Base-by-base conservation (phyloP, 257 asterid genomes). In the Nicotiana obtusifolia region DNA sequence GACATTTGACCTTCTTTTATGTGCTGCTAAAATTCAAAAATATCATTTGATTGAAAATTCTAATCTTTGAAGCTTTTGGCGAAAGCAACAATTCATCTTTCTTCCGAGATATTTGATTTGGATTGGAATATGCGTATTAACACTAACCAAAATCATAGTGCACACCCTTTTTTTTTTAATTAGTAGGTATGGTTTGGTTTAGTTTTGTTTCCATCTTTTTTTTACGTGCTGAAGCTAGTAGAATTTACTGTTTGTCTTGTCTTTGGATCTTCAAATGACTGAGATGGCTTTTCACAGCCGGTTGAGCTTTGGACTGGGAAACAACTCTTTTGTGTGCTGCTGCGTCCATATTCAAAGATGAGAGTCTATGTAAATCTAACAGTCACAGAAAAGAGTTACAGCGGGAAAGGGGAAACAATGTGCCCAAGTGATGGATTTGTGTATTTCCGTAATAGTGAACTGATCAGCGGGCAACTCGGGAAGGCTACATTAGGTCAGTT, bases 271-370 rank as follows among this genome's bases (percentile, higher is more conserved):
- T 49, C 76, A 76, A 82, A 66, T 81, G 33, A 62, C 31, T 57
- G 47, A 47, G 30, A 61, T 31, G n/a, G 61, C 76, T 76, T 84
- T 81, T 83, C 80, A 89, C 90, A 95, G 98, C 99, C 98, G 41
- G 83, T 90, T 81, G 99, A 95, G 88, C 97, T 95, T 77, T 95
- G 99, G 99, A 94, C 97, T 24, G 98, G 99, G 84, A 95, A 95
- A 87, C 99, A 95, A 82, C 83, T 95, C 83, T 91, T 95, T 81
- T 86, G 88, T 84, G 85, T 94, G 83, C 90, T 95, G 54, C 59
- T 95, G 90, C 95, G 97, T 44, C 95, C 98, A 66, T 85, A 88
- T 91, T 92, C 93, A 64, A 88, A 91, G 84, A 90, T 89, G 94
- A 92, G 88, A 83, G 97, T 95, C 60, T 95, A 89, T 83, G 81